Evolutionary conservation across 1,284 basidiomycete genomes (phyloP).

Genomic region (Vanrija humicola): DNA sequence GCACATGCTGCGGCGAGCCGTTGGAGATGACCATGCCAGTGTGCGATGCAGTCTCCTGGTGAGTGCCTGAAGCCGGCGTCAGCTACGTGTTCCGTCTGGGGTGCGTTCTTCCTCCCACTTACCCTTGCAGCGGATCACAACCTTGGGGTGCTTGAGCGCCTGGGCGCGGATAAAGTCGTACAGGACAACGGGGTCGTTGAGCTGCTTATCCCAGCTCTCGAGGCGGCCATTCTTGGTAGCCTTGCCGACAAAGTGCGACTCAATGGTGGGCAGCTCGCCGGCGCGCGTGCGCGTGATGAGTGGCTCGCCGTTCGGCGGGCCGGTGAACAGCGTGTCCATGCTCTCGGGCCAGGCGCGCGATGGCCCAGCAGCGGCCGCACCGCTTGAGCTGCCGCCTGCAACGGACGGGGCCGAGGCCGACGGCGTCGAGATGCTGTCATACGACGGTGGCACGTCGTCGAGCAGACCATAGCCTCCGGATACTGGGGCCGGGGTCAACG

Average conservation of each 20-base stretch:
- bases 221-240: conserved; percentile 2
- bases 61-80: conserved; percentile 8
- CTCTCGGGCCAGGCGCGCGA: conserved; percentile 12
- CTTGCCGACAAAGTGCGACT: neutral
- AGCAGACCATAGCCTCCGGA: conserved; percentile 1
- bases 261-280: conserved; percentile 14
- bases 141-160: conserved; percentile 22
- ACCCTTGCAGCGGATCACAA: conserved; percentile 27
- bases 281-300: conserved; percentile 15
- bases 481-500: neutral
- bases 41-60: conserved; percentile 21
- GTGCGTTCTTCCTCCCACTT: neutral
- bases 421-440: conserved; percentile 20
- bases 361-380: conserved; percentile 4
- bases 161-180: conserved; percentile 37
- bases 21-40: conserved; percentile 21
- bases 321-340: conserved; percentile 26
- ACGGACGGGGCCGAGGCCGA: conserved; percentile 1
- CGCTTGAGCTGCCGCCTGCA: neutral
- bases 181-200: conserved; percentile 27
- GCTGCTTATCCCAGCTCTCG: conserved; percentile 21
- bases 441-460: conserved; percentile 32
- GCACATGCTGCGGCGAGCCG: conserved; percentile 13
- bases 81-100: neutral
- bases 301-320: conserved; percentile 32